Evolutionary conservation across 2,329 filamentous ascomycete genomes (phyloP), one percentile per base, ranked within the genome.

Genomic region (Colletotrichum nymphaeae): DNA sequence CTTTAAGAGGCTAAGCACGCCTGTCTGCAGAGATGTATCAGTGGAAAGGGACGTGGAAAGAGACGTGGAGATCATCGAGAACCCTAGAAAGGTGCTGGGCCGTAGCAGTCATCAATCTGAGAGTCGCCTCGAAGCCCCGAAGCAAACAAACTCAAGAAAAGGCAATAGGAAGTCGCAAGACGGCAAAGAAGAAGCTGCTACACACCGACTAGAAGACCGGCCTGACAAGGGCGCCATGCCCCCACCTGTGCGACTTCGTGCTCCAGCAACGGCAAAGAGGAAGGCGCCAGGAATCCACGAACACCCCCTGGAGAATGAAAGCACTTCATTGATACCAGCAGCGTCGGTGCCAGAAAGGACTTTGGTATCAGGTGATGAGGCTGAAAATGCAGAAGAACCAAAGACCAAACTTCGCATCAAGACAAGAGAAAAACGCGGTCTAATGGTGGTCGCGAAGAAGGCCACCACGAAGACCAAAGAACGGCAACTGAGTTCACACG

Each of bases 391-490:
- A n/a, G 62, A 74, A 24, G 72, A 67, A 55, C 82, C 79, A 9
- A 84, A 83, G 60, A 86, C 86, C 22, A 85, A 87, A 73, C 78
- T 89, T 46, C 84, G 84, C 8, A 86, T 89, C 64, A 85, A 82
- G 72, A 80, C 86, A 22, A 82, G 84, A 69, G 84, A 85, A 72
- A 86, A 84, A 72, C 83, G 87, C 65, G 87, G 88, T 2, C 76
- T 90, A 8, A 76, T 89, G 56, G 82, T 89, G 79, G 65, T 88
- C 5, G 81, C 84, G 1, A 84, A 87, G 64, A 81, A 78, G 66
- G 75, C 77, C 14, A 24, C 9, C 5, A 11, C 67, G 9, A 69
- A 19, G 24, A 74, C 56, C 24, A 28, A 35, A 19, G 4, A 16
- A 46, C 49, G 42, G 19, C 24, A 14, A 32, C 7, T 14, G 11